Conservation (phyloP, 768 basidiomycete species). For the Cyclocybe aegerita region DNA sequence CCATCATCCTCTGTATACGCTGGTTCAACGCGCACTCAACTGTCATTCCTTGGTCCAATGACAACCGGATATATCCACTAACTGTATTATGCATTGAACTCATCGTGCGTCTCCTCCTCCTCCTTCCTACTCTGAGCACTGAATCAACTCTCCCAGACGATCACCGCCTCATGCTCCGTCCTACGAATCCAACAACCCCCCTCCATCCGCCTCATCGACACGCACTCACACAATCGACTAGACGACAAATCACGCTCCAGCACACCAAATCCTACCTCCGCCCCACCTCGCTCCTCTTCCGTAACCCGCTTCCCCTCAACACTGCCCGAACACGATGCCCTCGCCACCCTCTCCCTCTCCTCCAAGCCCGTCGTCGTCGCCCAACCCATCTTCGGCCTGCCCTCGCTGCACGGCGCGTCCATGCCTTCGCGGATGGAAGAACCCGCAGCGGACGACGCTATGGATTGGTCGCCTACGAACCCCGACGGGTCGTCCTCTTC, state of each 20-base stretch:
- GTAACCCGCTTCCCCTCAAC: slow-evolving; percentile 12
- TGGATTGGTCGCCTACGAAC: slow-evolving; percentile 70
- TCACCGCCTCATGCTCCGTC: slow-evolving; percentile 48
- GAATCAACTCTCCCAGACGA: slow-evolving; percentile 37
- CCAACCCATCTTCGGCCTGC: slow-evolving; percentile 66
- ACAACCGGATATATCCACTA: slow-evolving; percentile 45
- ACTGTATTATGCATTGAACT: slow-evolving; percentile 51
- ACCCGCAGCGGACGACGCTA: slow-evolving; percentile 40
- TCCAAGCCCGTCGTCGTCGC: slow-evolving; percentile 58
- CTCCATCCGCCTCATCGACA: slow-evolving; percentile 66
- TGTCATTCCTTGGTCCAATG: slow-evolving; percentile 30
- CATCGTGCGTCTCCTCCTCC: slow-evolving; percentile 40
- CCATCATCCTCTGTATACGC: slow-evolving; percentile 42
- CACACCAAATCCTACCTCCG: slow-evolving; percentile 36
- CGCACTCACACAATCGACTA: slow-evolving; percentile 35
- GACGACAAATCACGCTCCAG: slow-evolving; percentile 39
- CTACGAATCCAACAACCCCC: slow-evolving; percentile 71
- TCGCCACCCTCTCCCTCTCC: slow-evolving; percentile 64
- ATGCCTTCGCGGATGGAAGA: slow-evolving; percentile 24
- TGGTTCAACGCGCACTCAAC: slow-evolving; percentile 38
- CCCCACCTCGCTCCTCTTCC: slow-evolving; percentile 16
- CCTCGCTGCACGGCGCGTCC: slow-evolving; percentile 51
- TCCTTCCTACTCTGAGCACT: slow-evolving; percentile 1
- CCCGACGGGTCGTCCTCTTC: slow-evolving; percentile 20
- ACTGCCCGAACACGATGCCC: slow-evolving; percentile 50